phyloP scores from a whole-genome alignment of 257 asterid species.

The Handroanthus guayacan region DNA sequence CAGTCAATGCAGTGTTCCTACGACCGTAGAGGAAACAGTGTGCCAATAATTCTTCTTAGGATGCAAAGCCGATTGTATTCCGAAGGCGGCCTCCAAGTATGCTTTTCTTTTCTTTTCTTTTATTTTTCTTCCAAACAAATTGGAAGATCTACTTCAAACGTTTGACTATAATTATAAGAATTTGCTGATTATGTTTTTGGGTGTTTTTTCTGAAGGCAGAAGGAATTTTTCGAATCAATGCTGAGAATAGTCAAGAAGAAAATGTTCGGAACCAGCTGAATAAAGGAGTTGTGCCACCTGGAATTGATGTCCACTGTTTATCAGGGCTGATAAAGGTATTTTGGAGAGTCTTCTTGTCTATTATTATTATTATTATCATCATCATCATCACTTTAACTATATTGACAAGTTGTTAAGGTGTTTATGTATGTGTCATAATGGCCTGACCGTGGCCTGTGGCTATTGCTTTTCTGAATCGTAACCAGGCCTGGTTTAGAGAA shows the following conservation, averaged over 20 bases:
- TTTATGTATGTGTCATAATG: background rate
- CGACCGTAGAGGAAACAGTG: constrained; percentile 80
- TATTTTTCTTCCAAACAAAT: background rate
- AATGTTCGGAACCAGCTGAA: constrained; percentile 67
- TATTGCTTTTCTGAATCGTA: background rate
- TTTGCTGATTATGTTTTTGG: background rate
- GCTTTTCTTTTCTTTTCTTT: background rate
- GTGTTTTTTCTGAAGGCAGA: constrained; percentile 63
- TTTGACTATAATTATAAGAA: background rate
- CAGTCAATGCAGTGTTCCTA: constrained; percentile 87
- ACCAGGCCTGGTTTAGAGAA: constrained; percentile 93
- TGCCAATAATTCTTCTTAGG: constrained; percentile 78
- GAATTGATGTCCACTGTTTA: constrained; percentile 84
- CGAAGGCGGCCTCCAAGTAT: constrained; percentile 80
- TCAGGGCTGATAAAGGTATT: constrained; percentile 91
- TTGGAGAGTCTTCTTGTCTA: background rate
- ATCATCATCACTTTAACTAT: no score
- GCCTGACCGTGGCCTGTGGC: background rate
- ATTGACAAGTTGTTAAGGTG: no score
- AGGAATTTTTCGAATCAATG: constrained; percentile 87
- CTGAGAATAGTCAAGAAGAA: constrained; percentile 77
- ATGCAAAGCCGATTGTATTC: constrained; percentile 75
- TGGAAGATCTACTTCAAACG: no score
- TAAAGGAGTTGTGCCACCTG: constrained; percentile 69
- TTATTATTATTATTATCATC: background rate